Base-by-base conservation (phyloP, 331 rosid species). In the Saraca asoca region DNA sequence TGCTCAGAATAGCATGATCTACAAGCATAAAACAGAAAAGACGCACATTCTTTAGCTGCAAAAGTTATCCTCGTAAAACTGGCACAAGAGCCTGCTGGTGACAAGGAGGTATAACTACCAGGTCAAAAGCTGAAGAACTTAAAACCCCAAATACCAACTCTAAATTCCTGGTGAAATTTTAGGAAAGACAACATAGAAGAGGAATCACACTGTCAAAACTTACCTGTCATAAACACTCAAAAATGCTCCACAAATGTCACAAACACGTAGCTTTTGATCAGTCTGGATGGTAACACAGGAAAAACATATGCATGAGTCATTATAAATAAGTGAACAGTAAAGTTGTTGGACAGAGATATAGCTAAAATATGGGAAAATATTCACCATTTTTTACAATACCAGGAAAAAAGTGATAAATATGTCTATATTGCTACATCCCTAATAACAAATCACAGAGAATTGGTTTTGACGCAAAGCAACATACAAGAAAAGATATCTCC, bases 41-140 rank as follows among this genome's bases (percentile, higher is more conserved):
- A 95, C 99, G 99, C 99, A 95, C 99, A 90, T 91, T 95, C 92
- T 87, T 85, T 91, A 95, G 97, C 99, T 75, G 99, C 95, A 95
- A 86, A 88, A 95, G 99, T 88, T 88, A 90, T 95, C 99, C 97
- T 79, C 95, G 97, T 86, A 95, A 88, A 90, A 88, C 93, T 88
- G 99, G 96, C 93, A 85, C 96, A 95, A 95, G 83, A 88, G 99
- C 96, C 97, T 95, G 99, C 99, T 95, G 99, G 96, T 87, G 90
- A 95, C 91, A 95, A 95, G 96, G 98, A 92, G 99, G 97, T 83
- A 90, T 90, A 80, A 91, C 90, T 75, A 85, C 71, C 74, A 85
- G 99, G 91, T 91, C 96, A 95, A 94, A 89, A 88, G 95, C 84
- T 86, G 95, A 89, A 90, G 91, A 83, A 85, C 85, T 91, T 81